phyloP scores from a whole-genome alignment of 352 stramenopile species.

The Globisporangium nagaii region DNA sequence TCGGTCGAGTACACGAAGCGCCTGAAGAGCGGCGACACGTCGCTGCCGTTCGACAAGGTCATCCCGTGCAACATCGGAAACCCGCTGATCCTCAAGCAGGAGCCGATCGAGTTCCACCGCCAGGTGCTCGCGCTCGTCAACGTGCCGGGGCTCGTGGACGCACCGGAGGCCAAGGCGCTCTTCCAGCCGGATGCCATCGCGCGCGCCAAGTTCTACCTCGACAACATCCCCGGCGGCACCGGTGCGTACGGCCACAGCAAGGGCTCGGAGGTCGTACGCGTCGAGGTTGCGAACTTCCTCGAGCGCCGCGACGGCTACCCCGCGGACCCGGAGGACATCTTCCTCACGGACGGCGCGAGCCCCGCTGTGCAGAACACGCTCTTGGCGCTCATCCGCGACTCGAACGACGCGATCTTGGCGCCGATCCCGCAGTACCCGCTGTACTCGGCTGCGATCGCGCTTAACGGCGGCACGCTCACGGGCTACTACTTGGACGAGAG shows the following conservation, averaged over 20 bases:
- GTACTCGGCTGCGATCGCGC: slow-evolving; percentile 96
- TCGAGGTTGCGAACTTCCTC: slow-evolving; percentile 91
- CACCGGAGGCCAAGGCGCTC: slow-evolving; percentile 68
- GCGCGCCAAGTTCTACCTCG: slow-evolving; percentile 85
- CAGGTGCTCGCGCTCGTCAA: slow-evolving; percentile 91
- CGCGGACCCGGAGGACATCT: slow-evolving; percentile 93
- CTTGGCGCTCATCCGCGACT: slow-evolving; percentile 84
- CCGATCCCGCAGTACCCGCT: slow-evolving; percentile 99
- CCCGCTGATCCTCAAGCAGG: slow-evolving; percentile 93
- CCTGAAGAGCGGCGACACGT: slow-evolving; percentile 54
- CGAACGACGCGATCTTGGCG: slow-evolving; percentile 89
- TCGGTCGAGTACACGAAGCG: slow-evolving; percentile 73
- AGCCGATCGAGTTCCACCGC: slow-evolving; percentile 92
- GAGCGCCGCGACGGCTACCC: slow-evolving; percentile 85
- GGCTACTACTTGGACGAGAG: slow-evolving; percentile 98
- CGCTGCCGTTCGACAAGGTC: slow-evolving; percentile 90
- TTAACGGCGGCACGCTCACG: slow-evolving; percentile 92
- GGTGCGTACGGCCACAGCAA: slow-evolving; percentile 93
- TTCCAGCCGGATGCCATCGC: slow-evolving; percentile 86
- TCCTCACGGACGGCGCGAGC: slow-evolving; percentile 96
- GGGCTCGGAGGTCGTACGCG: slow-evolving; percentile 76
- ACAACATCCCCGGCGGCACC: slow-evolving; percentile 81
- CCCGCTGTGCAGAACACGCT: slow-evolving; percentile 93
- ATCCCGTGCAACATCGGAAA: slow-evolving; percentile 99
- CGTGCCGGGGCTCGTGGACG: slow-evolving; percentile 82